A percentile compares a stretch with the other conserved stretches of the same genome.
These are phyloP conservation scores for Anthracocystis setariae DNA, from an alignment of 1,284 basidiomycete genomes.

Conservation along the genomic window DNA sequence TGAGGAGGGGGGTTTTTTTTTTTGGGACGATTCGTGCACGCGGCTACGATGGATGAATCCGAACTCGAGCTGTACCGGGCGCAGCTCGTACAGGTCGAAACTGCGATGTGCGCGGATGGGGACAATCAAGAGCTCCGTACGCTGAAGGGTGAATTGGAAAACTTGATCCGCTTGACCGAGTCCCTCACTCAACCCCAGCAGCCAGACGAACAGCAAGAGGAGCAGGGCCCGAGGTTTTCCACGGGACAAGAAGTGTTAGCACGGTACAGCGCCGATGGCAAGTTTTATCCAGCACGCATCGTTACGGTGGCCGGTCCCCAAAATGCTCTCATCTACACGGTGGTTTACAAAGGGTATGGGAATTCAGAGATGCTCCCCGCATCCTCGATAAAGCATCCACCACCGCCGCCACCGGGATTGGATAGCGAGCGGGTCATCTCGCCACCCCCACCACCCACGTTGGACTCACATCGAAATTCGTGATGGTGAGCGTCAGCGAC, in stretches of 20 bases:
- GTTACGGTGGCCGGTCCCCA: conserved; percentile 81
- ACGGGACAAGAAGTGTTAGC: conserved; percentile 94
- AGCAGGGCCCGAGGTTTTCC: conserved; percentile 5
- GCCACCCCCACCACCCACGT: conserved; percentile 7
- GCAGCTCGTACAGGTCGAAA: conserved; percentile 83
- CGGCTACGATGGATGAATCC: conserved; percentile 17
- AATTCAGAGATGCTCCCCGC: conserved; percentile 87
- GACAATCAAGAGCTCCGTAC: conserved; percentile 77
- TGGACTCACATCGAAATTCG: no score
- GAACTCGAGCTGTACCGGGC: conserved; percentile 32
- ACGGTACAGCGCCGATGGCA: conserved; percentile 73
- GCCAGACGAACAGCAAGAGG: neutral
- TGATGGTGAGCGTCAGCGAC: no score
- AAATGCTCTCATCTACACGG: conserved; percentile 86
- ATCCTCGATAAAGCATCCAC: conserved; percentile 68
- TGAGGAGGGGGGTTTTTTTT: no score
- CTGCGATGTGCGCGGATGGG: conserved; percentile 84
- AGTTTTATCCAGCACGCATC: conserved; percentile 57
- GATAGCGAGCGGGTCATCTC: no score
- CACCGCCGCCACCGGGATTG: neutral
- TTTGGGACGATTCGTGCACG: no score
- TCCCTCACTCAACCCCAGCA: conserved; percentile 13
- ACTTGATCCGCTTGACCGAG: conserved; percentile 85
- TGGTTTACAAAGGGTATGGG: conserved; percentile 94
- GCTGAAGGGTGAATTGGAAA: conserved; percentile 83